Evolutionary conservation across 2,329 filamentous ascomycete species (phyloP).

Genomic region (Colletotrichum musae): DNA sequence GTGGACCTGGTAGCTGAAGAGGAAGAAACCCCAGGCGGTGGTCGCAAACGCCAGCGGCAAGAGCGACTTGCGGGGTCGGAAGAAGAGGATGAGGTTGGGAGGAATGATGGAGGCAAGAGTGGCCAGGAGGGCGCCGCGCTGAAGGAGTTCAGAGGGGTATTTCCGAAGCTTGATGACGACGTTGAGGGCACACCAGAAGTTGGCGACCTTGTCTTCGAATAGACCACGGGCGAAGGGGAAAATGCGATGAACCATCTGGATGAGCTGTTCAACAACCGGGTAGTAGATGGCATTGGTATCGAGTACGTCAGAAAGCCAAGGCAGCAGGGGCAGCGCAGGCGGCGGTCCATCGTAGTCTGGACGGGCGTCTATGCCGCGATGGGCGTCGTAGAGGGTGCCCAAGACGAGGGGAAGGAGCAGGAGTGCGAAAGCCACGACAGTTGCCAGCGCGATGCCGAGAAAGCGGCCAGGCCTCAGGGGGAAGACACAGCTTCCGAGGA

Average conservation of each 20-base stretch:
- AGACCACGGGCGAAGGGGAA: conserved; percentile 96
- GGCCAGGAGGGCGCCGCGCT: conserved; percentile 79
- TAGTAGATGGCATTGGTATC: conserved; percentile 79
- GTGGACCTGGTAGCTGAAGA: conserved; percentile 98
- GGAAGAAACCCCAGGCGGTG: conserved; percentile 95
- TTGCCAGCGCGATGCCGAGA: conserved; percentile 81
- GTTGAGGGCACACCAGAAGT: conserved; percentile 96
- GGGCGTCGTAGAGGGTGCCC: conserved; percentile 78
- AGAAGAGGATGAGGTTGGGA: conserved; percentile 84
- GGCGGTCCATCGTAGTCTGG: conserved; percentile 71
- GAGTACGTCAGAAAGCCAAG: conserved; percentile 69
- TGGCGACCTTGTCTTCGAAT: conserved; percentile 99
- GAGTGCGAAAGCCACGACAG: conserved; percentile 79
- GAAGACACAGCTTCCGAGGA: conserved; percentile 88
- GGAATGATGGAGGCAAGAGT: conserved; percentile 85
- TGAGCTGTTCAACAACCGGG: conserved; percentile 81
- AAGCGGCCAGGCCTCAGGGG: conserved; percentile 80
- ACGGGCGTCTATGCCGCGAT: conserved; percentile 72
- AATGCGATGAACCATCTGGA: conserved; percentile 90
- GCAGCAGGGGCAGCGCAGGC: conserved; percentile 75
- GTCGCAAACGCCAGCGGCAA: conserved; percentile 86
- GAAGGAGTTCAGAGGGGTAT: conserved; percentile 80
- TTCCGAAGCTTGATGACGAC: conserved; percentile 88
- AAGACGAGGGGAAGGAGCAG: conserved; percentile 82
- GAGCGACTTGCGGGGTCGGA: conserved; percentile 82